A percentile compares a stretch with the other conserved stretches of the same genome.
Conservation (phyloP, 768 basidiomycete species). For the Tephrocybe rancida region DNA sequence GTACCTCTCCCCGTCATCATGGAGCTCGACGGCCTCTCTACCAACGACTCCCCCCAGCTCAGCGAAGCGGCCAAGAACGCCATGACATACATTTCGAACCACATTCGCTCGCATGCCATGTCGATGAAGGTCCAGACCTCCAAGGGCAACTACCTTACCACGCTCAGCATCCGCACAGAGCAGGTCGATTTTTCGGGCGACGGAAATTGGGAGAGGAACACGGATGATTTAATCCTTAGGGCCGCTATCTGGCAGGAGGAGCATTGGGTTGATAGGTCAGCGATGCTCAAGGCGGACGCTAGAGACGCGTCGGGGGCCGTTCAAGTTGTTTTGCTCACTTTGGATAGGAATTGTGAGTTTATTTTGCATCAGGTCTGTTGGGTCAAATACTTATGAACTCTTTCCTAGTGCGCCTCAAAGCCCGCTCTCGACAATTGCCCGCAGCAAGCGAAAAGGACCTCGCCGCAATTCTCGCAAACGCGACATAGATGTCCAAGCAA, state of each 20-base stretch:
- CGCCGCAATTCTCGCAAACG: conserved; percentile 56
- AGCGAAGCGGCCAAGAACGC: conserved; percentile 77
- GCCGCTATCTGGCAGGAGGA: conserved; percentile 93
- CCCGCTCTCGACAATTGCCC: conserved; percentile 81
- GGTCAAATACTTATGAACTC: conserved; percentile 4
- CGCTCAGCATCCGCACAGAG: conserved; percentile 82
- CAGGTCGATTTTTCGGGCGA: conserved; percentile 69
- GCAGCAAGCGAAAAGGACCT: conserved; percentile 89
- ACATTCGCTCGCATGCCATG: conserved; percentile 70
- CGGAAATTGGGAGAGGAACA: conserved; percentile 61
- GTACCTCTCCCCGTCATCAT: conserved; percentile 95
- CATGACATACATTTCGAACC: conserved; percentile 72
- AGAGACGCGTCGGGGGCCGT: conserved; percentile 44
- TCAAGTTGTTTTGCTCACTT: conserved; percentile 87
- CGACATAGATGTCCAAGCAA: conserved; percentile 8
- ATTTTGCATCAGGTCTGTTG: not conserved
- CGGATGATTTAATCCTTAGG: conserved; percentile 95
- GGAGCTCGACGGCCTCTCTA: conserved; percentile 91
- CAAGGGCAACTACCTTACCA: conserved; percentile 89
- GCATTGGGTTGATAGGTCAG: conserved; percentile 87
- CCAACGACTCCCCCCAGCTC: conserved; percentile 59
- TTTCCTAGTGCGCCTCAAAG: conserved; percentile 81
- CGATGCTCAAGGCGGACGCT: conserved; percentile 54
- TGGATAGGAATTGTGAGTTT: conserved; percentile 88
- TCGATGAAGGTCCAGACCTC: conserved; percentile 95